Evolutionary conservation across 495 filamentous ascomycete species (phyloP).

Genomic region (Neurospora intermedia): DNA sequence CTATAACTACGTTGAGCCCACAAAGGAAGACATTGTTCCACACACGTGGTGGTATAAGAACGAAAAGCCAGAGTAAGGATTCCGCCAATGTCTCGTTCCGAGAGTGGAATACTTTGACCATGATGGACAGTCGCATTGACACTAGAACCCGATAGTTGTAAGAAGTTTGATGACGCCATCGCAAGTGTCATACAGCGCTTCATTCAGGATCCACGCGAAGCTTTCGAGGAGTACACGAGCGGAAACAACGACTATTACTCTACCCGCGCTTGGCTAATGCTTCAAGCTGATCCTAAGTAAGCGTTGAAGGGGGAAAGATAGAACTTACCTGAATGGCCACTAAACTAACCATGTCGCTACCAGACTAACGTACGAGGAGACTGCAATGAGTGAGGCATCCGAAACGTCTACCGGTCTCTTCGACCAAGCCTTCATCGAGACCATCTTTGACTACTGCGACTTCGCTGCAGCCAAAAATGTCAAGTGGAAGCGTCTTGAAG

Average conservation of each 20-base stretch:
- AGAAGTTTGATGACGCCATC: background rate
- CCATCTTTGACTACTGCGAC: constrained; percentile 23
- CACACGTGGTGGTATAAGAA: background rate
- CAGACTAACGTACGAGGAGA: constrained; percentile 1
- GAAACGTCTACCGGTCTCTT: constrained; percentile 21
- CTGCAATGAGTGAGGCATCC: constrained; percentile 1
- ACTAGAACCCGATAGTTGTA: background rate
- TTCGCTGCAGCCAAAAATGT: constrained; percentile 5
- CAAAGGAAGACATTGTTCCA: background rate
- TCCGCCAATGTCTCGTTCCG: no score
- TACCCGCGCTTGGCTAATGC: constrained; percentile 5
- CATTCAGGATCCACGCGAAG: background rate
- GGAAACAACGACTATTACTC: constrained; percentile 2
- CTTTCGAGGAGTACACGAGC: background rate
- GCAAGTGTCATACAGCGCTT: background rate
- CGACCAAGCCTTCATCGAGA: constrained; percentile 28
- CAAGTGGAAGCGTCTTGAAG: constrained; percentile 1
- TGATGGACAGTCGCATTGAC: background rate
- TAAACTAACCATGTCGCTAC: background rate
- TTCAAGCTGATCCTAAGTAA: background rate
- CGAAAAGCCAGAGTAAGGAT: background rate
- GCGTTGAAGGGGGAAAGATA: background rate
- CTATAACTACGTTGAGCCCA: background rate
- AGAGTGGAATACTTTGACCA: no score
- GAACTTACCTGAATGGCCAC: background rate